phyloP scores from a whole-genome alignment of 768 basidiomycete genomes.

The Boletus huronensis region DNA sequence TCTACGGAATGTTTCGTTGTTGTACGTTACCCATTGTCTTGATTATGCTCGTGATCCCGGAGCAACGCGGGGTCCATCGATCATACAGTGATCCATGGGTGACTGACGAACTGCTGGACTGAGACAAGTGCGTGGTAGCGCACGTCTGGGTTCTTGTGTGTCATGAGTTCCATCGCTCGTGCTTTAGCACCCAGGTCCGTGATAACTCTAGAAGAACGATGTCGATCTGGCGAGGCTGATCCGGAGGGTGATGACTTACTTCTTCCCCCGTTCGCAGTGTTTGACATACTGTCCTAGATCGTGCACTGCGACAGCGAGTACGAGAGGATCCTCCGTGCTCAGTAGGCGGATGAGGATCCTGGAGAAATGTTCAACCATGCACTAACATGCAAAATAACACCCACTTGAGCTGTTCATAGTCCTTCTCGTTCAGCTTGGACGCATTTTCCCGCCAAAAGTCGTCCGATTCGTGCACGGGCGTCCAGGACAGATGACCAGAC shows the following conservation, averaged over 20 bases:
- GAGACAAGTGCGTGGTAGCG: slow-evolving; percentile 89
- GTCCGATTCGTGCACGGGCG: slow-evolving; percentile 93
- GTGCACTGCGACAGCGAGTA: slow-evolving; percentile 88
- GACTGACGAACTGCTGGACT: slow-evolving; percentile 89
- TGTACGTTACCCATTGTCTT: slow-evolving; percentile 2
- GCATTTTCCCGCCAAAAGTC: slow-evolving; percentile 99
- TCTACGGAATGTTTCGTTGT: slow-evolving; percentile 5
- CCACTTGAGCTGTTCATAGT: slow-evolving; percentile 83
- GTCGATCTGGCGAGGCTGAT: background rate
- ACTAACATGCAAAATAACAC: background rate
- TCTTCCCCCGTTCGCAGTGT: slow-evolving; percentile 88
- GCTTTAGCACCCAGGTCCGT: slow-evolving; percentile 85
- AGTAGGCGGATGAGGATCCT: slow-evolving; percentile 77
- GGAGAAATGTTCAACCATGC: background rate
- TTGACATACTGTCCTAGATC: slow-evolving; percentile 95
- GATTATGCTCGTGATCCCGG: background rate
- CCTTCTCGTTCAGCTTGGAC: slow-evolving; percentile 76
- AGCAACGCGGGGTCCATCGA: background rate
- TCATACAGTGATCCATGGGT: slow-evolving; percentile 65
- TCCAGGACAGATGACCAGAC: slow-evolving; percentile 92
- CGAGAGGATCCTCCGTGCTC: slow-evolving; percentile 61
- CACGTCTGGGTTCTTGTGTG: slow-evolving; percentile 82
- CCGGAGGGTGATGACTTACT: slow-evolving; percentile 45
- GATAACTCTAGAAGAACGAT: slow-evolving; percentile 50
- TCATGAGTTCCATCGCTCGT: slow-evolving; percentile 89